These are phyloP conservation scores for Scorias spongiosa DNA, from an alignment of 2,329 filamentous ascomycete genomes.

Conservation along the genomic window DNA sequence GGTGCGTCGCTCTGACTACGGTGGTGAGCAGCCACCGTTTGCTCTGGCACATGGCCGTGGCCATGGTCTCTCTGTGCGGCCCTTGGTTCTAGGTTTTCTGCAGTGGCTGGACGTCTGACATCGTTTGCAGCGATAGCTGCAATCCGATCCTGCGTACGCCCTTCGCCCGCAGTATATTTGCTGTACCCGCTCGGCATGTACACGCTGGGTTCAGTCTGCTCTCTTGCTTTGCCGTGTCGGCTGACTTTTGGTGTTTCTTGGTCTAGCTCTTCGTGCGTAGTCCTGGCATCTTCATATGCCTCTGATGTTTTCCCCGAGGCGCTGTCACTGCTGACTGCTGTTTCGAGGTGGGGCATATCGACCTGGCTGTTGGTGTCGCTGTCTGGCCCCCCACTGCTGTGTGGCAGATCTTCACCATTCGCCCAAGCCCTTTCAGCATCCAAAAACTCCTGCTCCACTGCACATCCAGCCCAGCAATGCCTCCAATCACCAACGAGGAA, in stretches of 20 bases:
- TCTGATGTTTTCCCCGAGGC: conserved; percentile 7
- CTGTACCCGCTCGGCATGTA: background rate
- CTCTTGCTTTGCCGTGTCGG: background rate
- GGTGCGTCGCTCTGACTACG: conserved; percentile 2
- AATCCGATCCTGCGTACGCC: conserved; percentile 1
- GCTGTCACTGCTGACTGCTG: conserved; percentile 1
- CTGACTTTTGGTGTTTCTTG: background rate
- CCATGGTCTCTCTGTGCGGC: background rate
- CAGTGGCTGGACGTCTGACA: conserved; percentile 5
- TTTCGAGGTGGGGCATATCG: background rate
- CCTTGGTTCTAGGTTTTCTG: background rate
- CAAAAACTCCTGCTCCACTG: conserved; percentile 69
- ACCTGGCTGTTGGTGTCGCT: background rate
- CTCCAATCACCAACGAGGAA: conserved; percentile 93
- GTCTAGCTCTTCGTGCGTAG: conserved; percentile 5
- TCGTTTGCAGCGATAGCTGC: conserved; percentile 4
- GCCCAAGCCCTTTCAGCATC: conserved; percentile 37
- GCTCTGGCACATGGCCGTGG: conserved; percentile 1
- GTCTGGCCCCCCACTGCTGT: background rate
- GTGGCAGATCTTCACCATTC: conserved; percentile 1
- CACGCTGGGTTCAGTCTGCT: background rate
- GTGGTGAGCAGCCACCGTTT: conserved; percentile 2
- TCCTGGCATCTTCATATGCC: conserved; percentile 11
- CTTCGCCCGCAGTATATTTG: conserved; percentile 5
- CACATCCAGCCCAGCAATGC: conserved; percentile 93